A percentile compares a stretch with the other conserved stretches of the same genome.
Conservation (phyloP, 2,329 filamentous ascomycete species). For the Fusarium tjaetaba region DNA sequence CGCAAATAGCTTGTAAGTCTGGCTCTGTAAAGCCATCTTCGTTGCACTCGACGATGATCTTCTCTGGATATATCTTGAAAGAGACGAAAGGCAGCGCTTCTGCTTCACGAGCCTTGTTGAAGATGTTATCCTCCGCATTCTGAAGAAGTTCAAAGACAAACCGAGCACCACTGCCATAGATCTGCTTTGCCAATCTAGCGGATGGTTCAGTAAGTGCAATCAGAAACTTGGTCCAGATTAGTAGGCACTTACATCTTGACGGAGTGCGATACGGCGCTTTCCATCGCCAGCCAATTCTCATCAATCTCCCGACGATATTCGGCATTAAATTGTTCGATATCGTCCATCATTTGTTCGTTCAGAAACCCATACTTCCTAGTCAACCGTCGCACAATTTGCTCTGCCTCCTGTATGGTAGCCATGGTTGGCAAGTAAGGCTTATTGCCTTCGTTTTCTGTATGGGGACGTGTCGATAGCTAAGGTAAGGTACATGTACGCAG, state of each 20-base stretch:
- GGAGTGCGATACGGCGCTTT: rapidly evolving
- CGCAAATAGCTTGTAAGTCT: not conserved
- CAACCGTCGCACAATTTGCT: not conserved
- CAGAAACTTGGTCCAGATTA: not conserved
- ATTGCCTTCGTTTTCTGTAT: not conserved
- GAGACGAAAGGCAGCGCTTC: not conserved
- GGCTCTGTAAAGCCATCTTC: not conserved
- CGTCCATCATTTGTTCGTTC: not conserved
- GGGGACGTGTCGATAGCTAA: not conserved
- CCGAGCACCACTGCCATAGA: not conserved
- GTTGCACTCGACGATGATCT: not conserved
- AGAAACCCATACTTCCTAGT: not conserved
- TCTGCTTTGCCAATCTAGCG: not conserved
- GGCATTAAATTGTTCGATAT: not conserved
- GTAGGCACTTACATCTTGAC: not conserved
- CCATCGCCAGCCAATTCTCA: not conserved
- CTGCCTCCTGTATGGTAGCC: not conserved
- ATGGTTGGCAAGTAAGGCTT: not conserved
- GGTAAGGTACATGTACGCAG: not conserved
- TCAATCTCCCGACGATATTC: not conserved
- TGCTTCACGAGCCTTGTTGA: rapidly evolving
- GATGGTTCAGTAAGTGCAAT: not conserved
- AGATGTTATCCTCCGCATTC: not conserved
- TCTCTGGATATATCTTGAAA: not conserved
- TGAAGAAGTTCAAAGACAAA: not conserved